phyloP scores from a whole-genome alignment of 345 rosid genomes.

The Stellera chamaejasme region DNA sequence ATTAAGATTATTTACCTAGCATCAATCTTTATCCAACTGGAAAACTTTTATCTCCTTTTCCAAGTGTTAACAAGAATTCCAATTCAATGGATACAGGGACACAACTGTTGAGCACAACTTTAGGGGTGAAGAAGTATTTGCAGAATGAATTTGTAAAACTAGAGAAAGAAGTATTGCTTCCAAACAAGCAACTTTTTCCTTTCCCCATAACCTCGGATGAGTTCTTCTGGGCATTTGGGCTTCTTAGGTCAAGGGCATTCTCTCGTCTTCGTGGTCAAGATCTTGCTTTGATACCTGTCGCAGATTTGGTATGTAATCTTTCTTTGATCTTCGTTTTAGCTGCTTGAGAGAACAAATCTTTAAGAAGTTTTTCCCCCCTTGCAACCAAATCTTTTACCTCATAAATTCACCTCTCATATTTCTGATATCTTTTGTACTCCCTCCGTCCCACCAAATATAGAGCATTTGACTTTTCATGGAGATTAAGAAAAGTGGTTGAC shows the following conservation, averaged over 20 bases:
- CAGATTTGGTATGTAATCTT: conserved; percentile 59
- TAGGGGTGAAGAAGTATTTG: conserved; percentile 61
- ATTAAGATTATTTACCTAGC: too few species aligned
- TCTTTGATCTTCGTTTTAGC: conserved; percentile 2
- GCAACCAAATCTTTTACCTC: too few species aligned
- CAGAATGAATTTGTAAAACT: conserved; percentile 51
- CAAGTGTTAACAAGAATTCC: conserved; percentile 3
- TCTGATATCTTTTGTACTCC: too few species aligned
- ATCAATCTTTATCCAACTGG: too few species aligned
- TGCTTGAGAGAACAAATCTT: too few species aligned
- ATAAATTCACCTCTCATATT: too few species aligned
- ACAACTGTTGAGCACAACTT: conserved; percentile 66
- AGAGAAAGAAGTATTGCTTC: conserved; percentile 51
- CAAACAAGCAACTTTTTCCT: conserved; percentile 60
- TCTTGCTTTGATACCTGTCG: conserved; percentile 84
- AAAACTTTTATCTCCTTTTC: conserved; percentile 1
- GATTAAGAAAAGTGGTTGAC: too few species aligned
- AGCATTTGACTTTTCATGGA: too few species aligned
- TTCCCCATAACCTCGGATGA: conserved; percentile 51
- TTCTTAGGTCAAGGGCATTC: conserved; percentile 83
- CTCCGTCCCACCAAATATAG: too few species aligned
- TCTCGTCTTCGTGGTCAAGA: conserved; percentile 83
- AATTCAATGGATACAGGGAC: conserved; percentile 40
- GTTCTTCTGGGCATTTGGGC: conserved; percentile 86
- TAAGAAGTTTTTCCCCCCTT: too few species aligned